These are phyloP conservation scores for Lasiodiplodia gonubiensis DNA, from an alignment of 2,329 filamentous ascomycete genomes.

Conservation along the genomic window DNA sequence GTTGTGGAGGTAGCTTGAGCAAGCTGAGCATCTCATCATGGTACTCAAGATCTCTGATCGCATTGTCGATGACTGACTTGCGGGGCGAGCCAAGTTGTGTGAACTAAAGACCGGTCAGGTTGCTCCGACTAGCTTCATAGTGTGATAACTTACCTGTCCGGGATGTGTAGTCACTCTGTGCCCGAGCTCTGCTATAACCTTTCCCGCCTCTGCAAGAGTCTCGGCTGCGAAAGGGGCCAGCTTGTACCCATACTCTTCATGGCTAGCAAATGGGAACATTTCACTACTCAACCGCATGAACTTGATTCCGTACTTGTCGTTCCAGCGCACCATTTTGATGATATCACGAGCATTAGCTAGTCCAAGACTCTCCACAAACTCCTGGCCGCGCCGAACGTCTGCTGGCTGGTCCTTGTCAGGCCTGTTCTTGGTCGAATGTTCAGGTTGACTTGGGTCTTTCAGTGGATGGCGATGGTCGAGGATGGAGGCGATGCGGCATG, in stretches of 20 bases:
- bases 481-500: slow-evolving; percentile 89
- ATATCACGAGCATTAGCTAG: slow-evolving; percentile 84
- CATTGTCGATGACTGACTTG: slow-evolving; percentile 74
- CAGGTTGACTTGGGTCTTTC: slow-evolving; percentile 73
- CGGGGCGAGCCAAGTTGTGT: slow-evolving; percentile 89
- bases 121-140: slow-evolving; percentile 18
- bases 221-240: slow-evolving; percentile 83
- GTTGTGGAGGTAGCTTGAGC: slow-evolving; percentile 76
- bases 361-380: slow-evolving; percentile 77
- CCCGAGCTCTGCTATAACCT: slow-evolving; percentile 75
- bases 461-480: slow-evolving; percentile 86
- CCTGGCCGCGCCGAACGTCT: slow-evolving; percentile 68
- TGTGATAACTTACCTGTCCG: slow-evolving; percentile 64
- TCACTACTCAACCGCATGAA: slow-evolving; percentile 93
- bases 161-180: slow-evolving; percentile 91
- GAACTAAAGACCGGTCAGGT: slow-evolving; percentile 59
- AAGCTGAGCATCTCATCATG: slow-evolving; percentile 84
- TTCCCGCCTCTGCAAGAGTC: slow-evolving; percentile 75
- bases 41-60: slow-evolving; percentile 83
- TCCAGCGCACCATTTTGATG: slow-evolving; percentile 86
- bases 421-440: slow-evolving; percentile 84
- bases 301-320: slow-evolving; percentile 87
- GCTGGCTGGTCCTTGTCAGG: slow-evolving; percentile 76
- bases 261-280: slow-evolving; percentile 96
- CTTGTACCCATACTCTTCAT: slow-evolving; percentile 83